Evolutionary conservation across 805 yeast genomes (phyloP).

Genomic region (Candida endomychidarum): DNA sequence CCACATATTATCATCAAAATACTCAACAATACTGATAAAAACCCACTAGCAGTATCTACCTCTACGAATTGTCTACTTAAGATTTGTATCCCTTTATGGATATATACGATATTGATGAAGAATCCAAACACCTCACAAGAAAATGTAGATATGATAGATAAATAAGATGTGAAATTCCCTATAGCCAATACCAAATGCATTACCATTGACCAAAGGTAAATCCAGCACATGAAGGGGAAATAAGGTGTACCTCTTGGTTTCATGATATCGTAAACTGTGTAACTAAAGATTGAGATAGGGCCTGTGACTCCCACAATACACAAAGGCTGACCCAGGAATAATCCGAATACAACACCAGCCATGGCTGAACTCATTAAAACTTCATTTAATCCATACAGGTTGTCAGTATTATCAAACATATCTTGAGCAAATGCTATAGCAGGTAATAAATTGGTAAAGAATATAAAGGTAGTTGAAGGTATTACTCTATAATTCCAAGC

Average conservation of each 20-base stretch:
- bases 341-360: constrained; percentile 87
- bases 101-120: constrained; percentile 82
- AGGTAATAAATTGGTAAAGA: constrained; percentile 87
- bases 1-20: constrained; percentile 79
- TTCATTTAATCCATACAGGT: constrained; percentile 90
- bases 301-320: constrained; percentile 98
- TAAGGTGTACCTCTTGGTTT: constrained; percentile 54
- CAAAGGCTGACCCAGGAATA: constrained; percentile 85
- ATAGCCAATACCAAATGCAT: constrained; percentile 75
- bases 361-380: constrained; percentile 79
- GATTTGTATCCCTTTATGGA: constrained; percentile 89
- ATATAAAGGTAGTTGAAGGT: constrained; percentile 80
- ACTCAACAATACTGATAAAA: constrained; percentile 71
- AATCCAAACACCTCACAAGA: constrained; percentile 94
- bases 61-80: constrained; percentile 64
- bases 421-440: constrained; percentile 97
- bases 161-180: constrained; percentile 62
- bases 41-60: constrained; percentile 51
- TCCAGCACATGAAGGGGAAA: constrained; percentile 95
- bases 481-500: constrained; percentile 83
- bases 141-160: constrained; percentile 72
- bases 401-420: constrained; percentile 88
- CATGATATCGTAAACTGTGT: constrained; percentile 78
- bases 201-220: constrained; percentile 86
- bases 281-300: constrained; percentile 88